Evolutionary conservation across 192 early-diverging fungal genomes (phyloP).

Genomic region (Umbelopsis sp.): DNA sequence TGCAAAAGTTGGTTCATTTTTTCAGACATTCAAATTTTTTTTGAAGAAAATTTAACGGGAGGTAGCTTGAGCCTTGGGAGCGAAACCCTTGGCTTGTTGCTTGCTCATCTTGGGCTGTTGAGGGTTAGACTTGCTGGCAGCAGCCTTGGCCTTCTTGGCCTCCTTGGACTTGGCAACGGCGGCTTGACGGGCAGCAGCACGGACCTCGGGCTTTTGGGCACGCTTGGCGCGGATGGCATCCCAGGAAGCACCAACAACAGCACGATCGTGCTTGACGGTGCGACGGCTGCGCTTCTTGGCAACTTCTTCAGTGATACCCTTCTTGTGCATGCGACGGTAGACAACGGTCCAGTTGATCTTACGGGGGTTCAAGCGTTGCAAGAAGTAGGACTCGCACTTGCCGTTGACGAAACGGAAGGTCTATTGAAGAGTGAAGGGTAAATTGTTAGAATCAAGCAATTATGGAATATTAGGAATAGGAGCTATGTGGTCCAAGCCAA

Average conservation of each 20-base stretch:
- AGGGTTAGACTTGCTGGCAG: slow-evolving; percentile 74
- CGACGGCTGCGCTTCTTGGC: slow-evolving; percentile 94
- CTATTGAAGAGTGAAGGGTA: slow-evolving; percentile 43
- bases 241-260: slow-evolving; percentile 91
- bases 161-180: slow-evolving; percentile 89
- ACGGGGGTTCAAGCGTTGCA: slow-evolving; percentile 95
- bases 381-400: slow-evolving; percentile 95
- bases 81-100: slow-evolving; percentile 80
- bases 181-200: slow-evolving; percentile 84
- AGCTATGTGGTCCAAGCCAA: too few relatives aligned
- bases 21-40: slow-evolving; percentile 3
- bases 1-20: slow-evolving; percentile 4
- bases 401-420: slow-evolving; percentile 95
- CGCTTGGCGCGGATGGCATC: slow-evolving; percentile 97
- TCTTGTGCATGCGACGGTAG: slow-evolving; percentile 97
- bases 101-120: slow-evolving; percentile 67
- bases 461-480: background rate
- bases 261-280: slow-evolving; percentile 92
- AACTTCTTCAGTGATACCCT: slow-evolving; percentile 95
- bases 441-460: background rate
- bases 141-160: slow-evolving; percentile 83
- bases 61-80: slow-evolving; percentile 75
- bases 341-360: slow-evolving; percentile 96
- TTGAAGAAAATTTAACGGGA: slow-evolving; percentile 67
- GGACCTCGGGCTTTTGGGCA: slow-evolving; percentile 92